Percentiles rank a stretch among this genome's conserved stretches.
phyloP scores from a whole-genome alignment of 805 yeast genomes.

The Candida odintsovae region DNA sequence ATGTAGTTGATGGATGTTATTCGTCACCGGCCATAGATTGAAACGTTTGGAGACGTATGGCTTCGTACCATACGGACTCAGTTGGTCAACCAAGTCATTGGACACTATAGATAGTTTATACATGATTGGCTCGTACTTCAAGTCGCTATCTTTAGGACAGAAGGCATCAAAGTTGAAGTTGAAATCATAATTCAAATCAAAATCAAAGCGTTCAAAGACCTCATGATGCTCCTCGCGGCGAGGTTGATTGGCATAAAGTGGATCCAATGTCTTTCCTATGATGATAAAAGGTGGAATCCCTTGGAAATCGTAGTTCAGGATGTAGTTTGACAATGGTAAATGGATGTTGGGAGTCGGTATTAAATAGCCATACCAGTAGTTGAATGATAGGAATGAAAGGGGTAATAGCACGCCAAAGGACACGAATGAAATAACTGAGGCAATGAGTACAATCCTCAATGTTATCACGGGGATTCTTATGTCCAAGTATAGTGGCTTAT shows the following conservation, averaged over 20 bases:
- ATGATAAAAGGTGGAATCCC: slow-evolving; percentile 17
- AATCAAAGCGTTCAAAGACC: slow-evolving; percentile 6
- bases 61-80: slow-evolving; percentile 13
- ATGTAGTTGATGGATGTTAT: slow-evolving; percentile 17
- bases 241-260: slow-evolving; percentile 18
- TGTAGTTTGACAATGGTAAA: slow-evolving; percentile 15
- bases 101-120: slow-evolving; percentile 18
- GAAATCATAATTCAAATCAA: slow-evolving; percentile 17
- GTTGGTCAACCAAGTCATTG: slow-evolving; percentile 8
- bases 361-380: slow-evolving; percentile 20
- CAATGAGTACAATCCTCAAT: slow-evolving; percentile 14
- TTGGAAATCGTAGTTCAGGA: slow-evolving; percentile 18
- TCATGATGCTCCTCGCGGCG: not conserved
- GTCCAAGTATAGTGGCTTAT: slow-evolving; percentile 10
- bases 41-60: slow-evolving; percentile 13
- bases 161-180: slow-evolving; percentile 12
- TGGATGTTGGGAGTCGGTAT: slow-evolving; percentile 19
- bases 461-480: slow-evolving; percentile 21
- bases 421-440: slow-evolving; percentile 8
- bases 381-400: slow-evolving; percentile 18
- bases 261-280: slow-evolving; percentile 11
- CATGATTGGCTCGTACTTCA: slow-evolving; percentile 15
- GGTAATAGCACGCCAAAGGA: slow-evolving; percentile 17
- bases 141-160: slow-evolving; percentile 5
- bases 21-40: slow-evolving; percentile 20